Base-by-base conservation (phyloP, 1,284 basidiomycete species). In the Coriolopsis trogii region DNA sequence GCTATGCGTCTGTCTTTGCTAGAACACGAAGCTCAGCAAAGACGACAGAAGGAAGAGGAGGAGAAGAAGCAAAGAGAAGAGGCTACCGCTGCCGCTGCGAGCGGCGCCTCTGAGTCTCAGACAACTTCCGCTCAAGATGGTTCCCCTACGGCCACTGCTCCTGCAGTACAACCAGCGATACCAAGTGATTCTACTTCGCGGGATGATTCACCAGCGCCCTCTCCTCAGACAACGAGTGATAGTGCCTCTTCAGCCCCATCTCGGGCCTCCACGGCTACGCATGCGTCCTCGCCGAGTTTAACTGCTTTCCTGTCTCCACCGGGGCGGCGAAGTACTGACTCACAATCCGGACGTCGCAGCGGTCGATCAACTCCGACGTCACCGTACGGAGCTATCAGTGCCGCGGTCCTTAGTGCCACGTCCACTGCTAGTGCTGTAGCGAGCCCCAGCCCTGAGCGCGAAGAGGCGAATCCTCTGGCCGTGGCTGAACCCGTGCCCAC, bases 1-100 rank as follows among this genome's bases (percentile, higher is more conserved):
- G 97, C 96, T 1, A 98, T 99, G 95, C 85, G 96, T 36, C 75
- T 98, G 51, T 97, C 94, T 38, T 76, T 98, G 58, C 70, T 97
- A 46, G 96, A 99, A 61, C 94, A 98, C 59, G 89, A 91, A 69
- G 87, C 87, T 59, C 87, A 89, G 47, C 87, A 90, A 62, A 76
- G 80, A 59, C 84, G 82, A 61, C 81, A 88, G 62, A 79, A 77
- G 49, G 84, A 83, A 60, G 82, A 86, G 58, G 78, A 77, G 62
- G 70, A 70, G 46, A 76, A 74, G 65, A 73, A 74, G 51, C 73
- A 80, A 66, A 73, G 71, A 56, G 59, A 47, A 28, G 56, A 58
- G 21, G 52, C 44, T 6, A 41, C 59, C 15, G 53, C 59, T 13
- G 28, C 56, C 2, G 45, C 51, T 12, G 40, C 55, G 31, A 31